A percentile compares a stretch with the other conserved stretches of the same genome.
These are phyloP conservation scores for Aspergillus sojae DNA, from an alignment of 2,329 filamentous ascomycete genomes.

Conservation along the genomic window DNA sequence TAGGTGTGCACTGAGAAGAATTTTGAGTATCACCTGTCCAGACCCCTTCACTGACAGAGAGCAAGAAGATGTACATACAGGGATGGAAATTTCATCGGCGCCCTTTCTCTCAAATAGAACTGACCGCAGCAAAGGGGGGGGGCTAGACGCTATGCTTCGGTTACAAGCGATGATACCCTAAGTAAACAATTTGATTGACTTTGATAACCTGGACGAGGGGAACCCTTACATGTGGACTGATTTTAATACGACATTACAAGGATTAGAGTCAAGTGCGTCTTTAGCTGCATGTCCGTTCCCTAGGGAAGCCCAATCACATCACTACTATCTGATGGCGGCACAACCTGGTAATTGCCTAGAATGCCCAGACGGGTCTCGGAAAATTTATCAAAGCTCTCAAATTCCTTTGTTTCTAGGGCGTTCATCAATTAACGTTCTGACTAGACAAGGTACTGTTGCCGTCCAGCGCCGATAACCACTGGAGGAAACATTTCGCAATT, in stretches of 20 bases:
- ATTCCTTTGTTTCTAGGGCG: neutral
- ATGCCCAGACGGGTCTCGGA: neutral
- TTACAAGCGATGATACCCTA: neutral
- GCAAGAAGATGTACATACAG: neutral
- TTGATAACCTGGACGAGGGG: neutral
- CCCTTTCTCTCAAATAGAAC: neutral
- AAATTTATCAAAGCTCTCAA: neutral
- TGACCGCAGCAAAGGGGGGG: neutral
- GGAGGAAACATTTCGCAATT: neutral
- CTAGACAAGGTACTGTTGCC: neutral
- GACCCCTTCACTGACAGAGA: neutral
- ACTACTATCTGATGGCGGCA: neutral
- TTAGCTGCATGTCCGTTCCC: neutral
- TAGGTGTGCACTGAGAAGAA: neutral
- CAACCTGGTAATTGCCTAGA: neutral
- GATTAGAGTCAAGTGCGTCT: neutral
- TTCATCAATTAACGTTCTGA: neutral
- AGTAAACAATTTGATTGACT: neutral
- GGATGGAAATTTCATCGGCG: neutral
- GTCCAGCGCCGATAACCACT: neutral
- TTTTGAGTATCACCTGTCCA: neutral
- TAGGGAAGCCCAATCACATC: neutral
- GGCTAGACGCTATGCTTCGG: neutral
- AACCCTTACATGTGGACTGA: neutral
- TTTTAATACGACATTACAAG: neutral